Percentiles rank a stretch among this genome's conserved stretches.
Conservation (phyloP, 176 grass and related monocot genomes). For the Olyra latifolia region DNA sequence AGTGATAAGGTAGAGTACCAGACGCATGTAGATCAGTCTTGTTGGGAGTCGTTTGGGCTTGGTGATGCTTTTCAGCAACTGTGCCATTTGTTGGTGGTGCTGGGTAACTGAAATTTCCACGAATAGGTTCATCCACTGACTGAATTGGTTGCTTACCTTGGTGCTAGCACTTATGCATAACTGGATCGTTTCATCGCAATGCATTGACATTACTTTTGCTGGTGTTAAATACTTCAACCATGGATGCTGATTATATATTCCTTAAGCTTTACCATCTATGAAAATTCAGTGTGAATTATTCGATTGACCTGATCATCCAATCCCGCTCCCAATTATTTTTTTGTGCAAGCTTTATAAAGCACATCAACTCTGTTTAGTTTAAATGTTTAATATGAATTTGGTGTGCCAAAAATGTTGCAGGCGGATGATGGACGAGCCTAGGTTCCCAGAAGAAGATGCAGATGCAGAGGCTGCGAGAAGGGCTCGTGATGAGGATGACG, state of each 20-base stretch:
- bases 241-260: too few species aligned
- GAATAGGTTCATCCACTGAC: background rate
- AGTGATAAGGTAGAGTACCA: too few species aligned
- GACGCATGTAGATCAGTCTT: too few species aligned
- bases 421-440: conserved; percentile 61
- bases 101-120: too few species aligned
- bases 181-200: background rate
- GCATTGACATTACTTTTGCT: background rate
- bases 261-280: background rate
- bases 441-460: conserved; percentile 47
- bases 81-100: too few species aligned
- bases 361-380: background rate
- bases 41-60: background rate
- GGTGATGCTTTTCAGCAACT: background rate
- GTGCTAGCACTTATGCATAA: background rate
- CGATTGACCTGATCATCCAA: background rate
- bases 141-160: background rate
- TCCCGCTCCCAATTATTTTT: background rate
- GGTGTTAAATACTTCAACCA: too few species aligned
- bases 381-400: background rate
- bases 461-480: conserved; percentile 33
- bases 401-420: conserved; percentile 1
- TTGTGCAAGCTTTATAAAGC: background rate
- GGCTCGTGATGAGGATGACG: conserved; percentile 47
- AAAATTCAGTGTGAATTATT: background rate